These are phyloP conservation scores for Lagerstroemia speciosa DNA, from an alignment of 345 rosid species.

Conservation along the genomic window DNA sequence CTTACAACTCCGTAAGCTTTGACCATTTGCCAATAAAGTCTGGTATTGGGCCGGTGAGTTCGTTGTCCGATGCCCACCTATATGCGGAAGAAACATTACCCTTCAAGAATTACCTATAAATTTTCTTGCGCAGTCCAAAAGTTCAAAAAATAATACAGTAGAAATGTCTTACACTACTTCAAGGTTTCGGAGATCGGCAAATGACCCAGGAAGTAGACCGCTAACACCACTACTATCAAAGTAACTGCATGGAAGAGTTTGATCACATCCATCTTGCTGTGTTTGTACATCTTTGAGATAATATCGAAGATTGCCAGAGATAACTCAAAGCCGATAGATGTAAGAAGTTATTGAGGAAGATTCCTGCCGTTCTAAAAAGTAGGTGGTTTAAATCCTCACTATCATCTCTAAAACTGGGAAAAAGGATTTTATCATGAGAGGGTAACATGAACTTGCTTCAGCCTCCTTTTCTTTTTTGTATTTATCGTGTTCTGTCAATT, in stretches of 20 bases:
- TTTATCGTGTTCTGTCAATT: neutral
- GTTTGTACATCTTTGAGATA: too few species aligned
- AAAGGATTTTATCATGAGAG: too few species aligned
- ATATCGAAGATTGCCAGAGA: neutral
- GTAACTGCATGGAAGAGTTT: constrained; percentile 24
- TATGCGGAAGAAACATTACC: neutral
- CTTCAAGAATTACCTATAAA: neutral
- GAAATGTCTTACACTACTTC: constrained; percentile 28
- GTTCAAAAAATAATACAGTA: neutral
- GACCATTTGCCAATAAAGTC: constrained; percentile 51
- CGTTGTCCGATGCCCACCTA: constrained; percentile 41
- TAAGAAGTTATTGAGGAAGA: neutral
- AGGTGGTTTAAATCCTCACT: neutral
- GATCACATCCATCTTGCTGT: neutral
- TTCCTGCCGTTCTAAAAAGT: neutral
- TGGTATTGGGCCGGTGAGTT: constrained; percentile 44
- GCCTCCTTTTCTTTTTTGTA: neutral
- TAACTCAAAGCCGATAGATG: neutral
- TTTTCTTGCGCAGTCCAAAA: neutral
- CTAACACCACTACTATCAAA: constrained; percentile 45
- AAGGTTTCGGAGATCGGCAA: constrained; percentile 28
- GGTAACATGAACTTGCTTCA: too few species aligned
- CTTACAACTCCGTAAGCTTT: constrained; percentile 37
- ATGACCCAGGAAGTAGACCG: constrained; percentile 47
- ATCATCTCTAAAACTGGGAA: neutral